Evolutionary conservation across 768 basidiomycete species (phyloP).

Genomic region (Sporobolomyces pararoseus): DNA sequence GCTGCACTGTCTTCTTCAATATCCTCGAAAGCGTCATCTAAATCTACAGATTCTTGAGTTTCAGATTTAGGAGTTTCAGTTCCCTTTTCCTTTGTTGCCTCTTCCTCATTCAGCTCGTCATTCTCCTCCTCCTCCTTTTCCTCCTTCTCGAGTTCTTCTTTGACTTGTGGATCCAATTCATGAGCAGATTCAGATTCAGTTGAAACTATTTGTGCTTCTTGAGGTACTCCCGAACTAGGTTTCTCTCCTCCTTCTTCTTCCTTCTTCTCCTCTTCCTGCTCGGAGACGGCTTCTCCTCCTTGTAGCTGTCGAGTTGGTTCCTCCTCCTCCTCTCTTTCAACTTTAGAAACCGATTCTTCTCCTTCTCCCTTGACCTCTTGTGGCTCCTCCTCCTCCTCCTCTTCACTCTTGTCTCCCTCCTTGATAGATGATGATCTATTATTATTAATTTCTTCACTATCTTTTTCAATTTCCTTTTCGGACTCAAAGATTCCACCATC

Average conservation of each 20-base stretch:
- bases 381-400: not conserved
- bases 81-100: not conserved
- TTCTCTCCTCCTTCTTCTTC: not conserved
- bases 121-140: no score
- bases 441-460: not conserved
- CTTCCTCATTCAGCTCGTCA: not conserved
- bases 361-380: not conserved
- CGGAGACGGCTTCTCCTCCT: no score
- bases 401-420: not conserved
- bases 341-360: not conserved
- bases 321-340: no score
- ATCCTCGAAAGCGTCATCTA: conserved; percentile 1
- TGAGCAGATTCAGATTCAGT: not conserved
- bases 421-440: not conserved
- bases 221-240: conserved; percentile 6
- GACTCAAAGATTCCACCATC: not conserved
- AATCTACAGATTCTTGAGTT: not conserved
- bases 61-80: no score
- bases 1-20: not conserved
- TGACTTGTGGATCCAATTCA: not conserved
- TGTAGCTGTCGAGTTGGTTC: no score
- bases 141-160: not conserved
- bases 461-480: not conserved
- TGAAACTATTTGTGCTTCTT: not conserved
- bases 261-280: no score